Percentiles rank a stretch among this genome's conserved stretches.
These are phyloP conservation scores for Trichoderma breve DNA, from an alignment of 2,329 filamentous ascomycete genomes.

Conservation along the genomic window DNA sequence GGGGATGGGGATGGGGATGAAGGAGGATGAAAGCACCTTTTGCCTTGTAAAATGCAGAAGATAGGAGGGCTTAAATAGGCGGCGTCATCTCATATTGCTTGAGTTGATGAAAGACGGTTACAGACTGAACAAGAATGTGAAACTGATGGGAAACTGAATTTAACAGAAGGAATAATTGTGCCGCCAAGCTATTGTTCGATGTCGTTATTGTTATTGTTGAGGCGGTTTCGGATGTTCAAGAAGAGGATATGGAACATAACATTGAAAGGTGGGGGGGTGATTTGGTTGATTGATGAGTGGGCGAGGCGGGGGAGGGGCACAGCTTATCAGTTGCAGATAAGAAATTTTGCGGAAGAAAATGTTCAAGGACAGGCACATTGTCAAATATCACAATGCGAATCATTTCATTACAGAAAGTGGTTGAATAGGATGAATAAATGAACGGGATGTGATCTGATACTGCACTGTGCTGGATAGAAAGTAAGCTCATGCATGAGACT, in stretches of 20 bases:
- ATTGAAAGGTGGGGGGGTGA: not conserved
- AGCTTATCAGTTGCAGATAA: constrained; percentile 14
- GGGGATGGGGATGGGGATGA: not conserved
- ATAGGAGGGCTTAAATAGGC: not conserved
- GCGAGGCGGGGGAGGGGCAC: constrained; percentile 16
- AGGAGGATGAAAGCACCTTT: not conserved
- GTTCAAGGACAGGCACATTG: not conserved
- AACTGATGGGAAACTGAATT: not conserved
- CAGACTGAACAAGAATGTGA: not conserved
- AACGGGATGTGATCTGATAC: not conserved
- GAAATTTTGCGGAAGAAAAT: not conserved
- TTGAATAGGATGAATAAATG: not conserved
- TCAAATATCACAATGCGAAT: not conserved
- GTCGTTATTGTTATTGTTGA: not conserved
- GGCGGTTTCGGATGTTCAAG: not conserved
- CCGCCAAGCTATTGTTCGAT: not conserved
- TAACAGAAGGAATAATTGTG: not conserved
- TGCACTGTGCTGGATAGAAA: not conserved
- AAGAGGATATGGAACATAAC: not conserved
- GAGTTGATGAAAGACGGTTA: not conserved
- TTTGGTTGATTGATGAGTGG: not conserved
- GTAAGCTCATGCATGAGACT: not conserved
- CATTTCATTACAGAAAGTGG: not conserved
- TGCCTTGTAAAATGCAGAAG: not conserved
- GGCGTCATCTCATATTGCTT: not conserved